Base-by-base conservation (phyloP, 805 yeast species). In the Kluyveromyces aestuarii region DNA sequence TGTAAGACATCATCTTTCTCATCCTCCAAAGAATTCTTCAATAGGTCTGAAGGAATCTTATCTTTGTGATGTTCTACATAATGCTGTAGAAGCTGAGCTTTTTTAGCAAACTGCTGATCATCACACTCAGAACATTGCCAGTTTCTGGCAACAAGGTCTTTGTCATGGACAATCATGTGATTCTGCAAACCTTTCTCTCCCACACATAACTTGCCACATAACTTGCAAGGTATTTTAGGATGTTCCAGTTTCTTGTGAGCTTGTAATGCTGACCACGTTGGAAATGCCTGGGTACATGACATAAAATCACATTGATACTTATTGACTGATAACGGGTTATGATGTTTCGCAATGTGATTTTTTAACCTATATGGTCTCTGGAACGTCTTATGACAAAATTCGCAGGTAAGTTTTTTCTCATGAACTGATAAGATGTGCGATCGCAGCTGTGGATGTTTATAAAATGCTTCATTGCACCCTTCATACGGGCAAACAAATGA, bases 101-200 rank as follows among this genome's bases (percentile, higher is more conserved):
- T 82, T 52, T 78, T 80, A 5, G 73, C 72, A 56, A 79, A 84
- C 30, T 73, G 68, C 1, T 68, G 67, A 16, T 64, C 61, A 7
- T 48, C 61, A 63, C 90, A 83, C 46, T 70, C 69, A 1, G 65
- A 61, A 66, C 96, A 87, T 49, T 75, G 75, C 91, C 95, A 86
- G 38, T 79, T 66, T 52, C 74, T 79, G n/a, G 73, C 66, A 11
- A 71, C 73, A 16, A 71, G 69, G 2, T 60, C 57, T 6, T 74
- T 79, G 54, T 81, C 81, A 63, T 89, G 96, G 18, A 80, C 69
- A 41, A 73, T 65, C 88, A 84, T 80, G 61, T 90, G 96, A 70
- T 82, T 79, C 16, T 73, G 67, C 45, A 88, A 64, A 52, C 89
- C 93, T 27, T 73, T 71, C 42, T 75, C 78, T 27, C 95, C 95